Evolutionary conservation across 2,329 filamentous ascomycete genomes (phyloP).

Genomic region (Lecanosticta acicola): DNA sequence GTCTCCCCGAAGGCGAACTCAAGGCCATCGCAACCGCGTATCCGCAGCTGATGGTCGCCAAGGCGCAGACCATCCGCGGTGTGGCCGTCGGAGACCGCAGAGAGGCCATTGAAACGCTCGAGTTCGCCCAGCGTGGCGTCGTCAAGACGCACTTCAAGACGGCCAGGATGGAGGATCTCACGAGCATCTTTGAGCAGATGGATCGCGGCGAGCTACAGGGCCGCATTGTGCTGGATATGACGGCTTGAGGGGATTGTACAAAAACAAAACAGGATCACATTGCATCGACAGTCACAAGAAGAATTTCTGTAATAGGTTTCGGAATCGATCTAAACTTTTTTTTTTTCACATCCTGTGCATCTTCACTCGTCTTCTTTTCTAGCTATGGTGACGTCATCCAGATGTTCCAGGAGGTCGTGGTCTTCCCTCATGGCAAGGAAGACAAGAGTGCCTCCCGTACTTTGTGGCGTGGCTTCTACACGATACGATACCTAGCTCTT

Average conservation of each 20-base stretch:
- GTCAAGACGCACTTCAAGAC: slow-evolving; percentile 45
- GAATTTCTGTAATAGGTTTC: too few relatives aligned
- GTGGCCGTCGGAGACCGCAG: slow-evolving; percentile 43
- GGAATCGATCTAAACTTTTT: too few relatives aligned
- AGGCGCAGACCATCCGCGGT: slow-evolving; percentile 41
- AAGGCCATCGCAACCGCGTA: slow-evolving; percentile 39
- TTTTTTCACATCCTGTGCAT: not conserved
- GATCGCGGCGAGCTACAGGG: slow-evolving; percentile 41
- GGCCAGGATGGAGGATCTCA: slow-evolving; percentile 46
- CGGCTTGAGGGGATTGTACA: not conserved
- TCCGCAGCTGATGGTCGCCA: slow-evolving; percentile 39
- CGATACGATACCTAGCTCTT: too few relatives aligned
- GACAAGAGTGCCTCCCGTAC: too few relatives aligned
- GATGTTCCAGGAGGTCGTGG: too few relatives aligned
- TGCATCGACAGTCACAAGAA: too few relatives aligned
- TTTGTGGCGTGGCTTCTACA: too few relatives aligned
- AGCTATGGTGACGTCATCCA: too few relatives aligned
- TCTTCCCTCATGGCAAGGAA: too few relatives aligned
- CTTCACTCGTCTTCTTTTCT: not conserved
- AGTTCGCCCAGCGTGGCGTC: slow-evolving; percentile 41
- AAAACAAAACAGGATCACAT: not conserved
- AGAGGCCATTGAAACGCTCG: slow-evolving; percentile 47
- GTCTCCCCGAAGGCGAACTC: slow-evolving; percentile 44
- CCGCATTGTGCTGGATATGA: slow-evolving; percentile 44
- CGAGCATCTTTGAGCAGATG: slow-evolving; percentile 45